Conservation (phyloP, 306 rosid genomes). For the Clitoria ternatea region DNA sequence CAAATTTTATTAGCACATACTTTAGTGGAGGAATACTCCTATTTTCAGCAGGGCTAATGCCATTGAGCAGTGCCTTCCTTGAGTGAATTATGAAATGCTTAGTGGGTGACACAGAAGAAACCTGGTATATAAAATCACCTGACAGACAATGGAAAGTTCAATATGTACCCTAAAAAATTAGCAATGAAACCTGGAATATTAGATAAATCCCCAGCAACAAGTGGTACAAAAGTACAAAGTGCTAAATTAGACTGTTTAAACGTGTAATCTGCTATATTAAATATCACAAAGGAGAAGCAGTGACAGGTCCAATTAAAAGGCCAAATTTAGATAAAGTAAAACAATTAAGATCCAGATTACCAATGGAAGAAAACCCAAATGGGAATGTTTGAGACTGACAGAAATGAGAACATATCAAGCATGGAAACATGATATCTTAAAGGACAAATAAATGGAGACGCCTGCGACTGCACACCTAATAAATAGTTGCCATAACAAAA, state of each 20-base stretch:
- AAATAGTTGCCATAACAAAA: neutral
- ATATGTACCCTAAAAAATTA: conserved; percentile 11
- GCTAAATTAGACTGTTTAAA: too few species aligned
- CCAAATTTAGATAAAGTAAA: too few species aligned
- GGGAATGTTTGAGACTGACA: neutral
- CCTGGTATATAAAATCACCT: conserved; percentile 92
- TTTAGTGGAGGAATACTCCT: conserved; percentile 86
- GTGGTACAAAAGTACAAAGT: neutral
- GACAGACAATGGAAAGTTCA: conserved; percentile 34
- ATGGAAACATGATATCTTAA: neutral
- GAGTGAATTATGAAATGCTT: conserved; percentile 92
- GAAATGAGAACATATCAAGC: neutral
- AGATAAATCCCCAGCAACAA: neutral
- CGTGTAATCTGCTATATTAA: too few species aligned
- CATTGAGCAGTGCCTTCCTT: conserved; percentile 91
- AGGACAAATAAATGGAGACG: neutral
- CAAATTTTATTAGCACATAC: conserved; percentile 39
- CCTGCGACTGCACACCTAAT: neutral
- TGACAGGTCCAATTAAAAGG: too few species aligned
- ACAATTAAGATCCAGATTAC: neutral
- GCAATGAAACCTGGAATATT: neutral
- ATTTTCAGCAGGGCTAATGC: conserved; percentile 98
- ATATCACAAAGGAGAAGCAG: too few species aligned
- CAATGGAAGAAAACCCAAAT: neutral
- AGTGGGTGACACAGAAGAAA: conserved; percentile 85